Evolutionary conservation across 1,284 basidiomycete genomes (phyloP).

Genomic region (Meira nashicola): DNA sequence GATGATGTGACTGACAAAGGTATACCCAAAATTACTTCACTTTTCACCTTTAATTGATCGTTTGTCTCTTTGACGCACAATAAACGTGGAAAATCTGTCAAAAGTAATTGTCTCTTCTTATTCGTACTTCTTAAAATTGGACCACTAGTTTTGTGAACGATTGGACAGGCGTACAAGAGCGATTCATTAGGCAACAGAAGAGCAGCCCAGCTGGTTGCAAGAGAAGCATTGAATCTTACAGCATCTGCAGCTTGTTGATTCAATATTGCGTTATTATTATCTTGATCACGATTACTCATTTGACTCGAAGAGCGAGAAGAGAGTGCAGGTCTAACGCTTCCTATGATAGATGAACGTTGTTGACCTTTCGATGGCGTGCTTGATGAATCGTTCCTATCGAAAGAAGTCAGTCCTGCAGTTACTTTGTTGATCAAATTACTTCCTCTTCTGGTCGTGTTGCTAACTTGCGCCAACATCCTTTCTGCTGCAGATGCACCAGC

Average conservation of each 20-base stretch:
- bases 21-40: slow-evolving; percentile 55
- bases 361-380: too few species aligned
- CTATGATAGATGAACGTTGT: too few species aligned
- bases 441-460: slow-evolving; percentile 5
- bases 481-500: slow-evolving; percentile 3
- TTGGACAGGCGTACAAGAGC: slow-evolving; percentile 39
- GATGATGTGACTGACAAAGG: slow-evolving; percentile 34
- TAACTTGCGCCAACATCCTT: not conserved
- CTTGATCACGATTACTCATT: not conserved
- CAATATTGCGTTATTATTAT: not conserved
- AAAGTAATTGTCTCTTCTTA: slow-evolving; percentile 56
- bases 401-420: too few species aligned
- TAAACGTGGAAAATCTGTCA: slow-evolving; percentile 59
- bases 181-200: slow-evolving; percentile 41
- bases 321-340: too few species aligned
- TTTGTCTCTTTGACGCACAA: slow-evolving; percentile 57
- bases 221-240: not conserved
- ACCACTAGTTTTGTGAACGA: slow-evolving; percentile 40
- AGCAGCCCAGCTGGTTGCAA: slow-evolving; percentile 27
- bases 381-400: too few species aligned
- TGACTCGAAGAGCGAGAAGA: not conserved
- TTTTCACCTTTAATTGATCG: slow-evolving; percentile 54
- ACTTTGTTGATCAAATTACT: slow-evolving; percentile 13
- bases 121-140: slow-evolving; percentile 47
- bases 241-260: not conserved